A percentile compares a stretch with the other conserved stretches of the same genome.
These are phyloP conservation scores for Epichloe uncinata DNA, from an alignment of 2,329 filamentous ascomycete genomes.

Conservation along the genomic window DNA sequence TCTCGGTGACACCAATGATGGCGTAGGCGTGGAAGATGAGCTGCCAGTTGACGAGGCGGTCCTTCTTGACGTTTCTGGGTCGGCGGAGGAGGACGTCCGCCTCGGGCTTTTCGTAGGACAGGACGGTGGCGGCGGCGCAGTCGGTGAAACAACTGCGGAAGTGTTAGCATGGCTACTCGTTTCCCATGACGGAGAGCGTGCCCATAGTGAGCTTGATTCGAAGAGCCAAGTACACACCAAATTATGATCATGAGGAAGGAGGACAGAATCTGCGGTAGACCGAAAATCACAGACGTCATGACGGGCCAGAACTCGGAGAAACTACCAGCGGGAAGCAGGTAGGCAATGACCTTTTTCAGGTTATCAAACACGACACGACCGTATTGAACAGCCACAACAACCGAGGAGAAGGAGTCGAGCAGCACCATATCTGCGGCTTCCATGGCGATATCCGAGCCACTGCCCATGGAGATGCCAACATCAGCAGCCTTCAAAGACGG, in stretches of 20 bases:
- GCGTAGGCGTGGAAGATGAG: conserved; percentile 62
- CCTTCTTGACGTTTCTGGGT: conserved; percentile 54
- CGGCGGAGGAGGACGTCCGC: conserved; percentile 58
- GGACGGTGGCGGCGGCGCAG: conserved; percentile 55
- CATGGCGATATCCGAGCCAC: conserved; percentile 71
- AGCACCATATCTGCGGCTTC: conserved; percentile 73
- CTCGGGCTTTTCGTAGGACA: conserved; percentile 67
- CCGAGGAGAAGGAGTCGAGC: conserved; percentile 58
- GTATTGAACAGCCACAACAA: conserved; percentile 59
- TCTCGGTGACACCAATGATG: conserved; percentile 53
- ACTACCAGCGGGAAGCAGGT: conserved; percentile 58
- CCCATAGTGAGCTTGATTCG: too few relatives aligned
- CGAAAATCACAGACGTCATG: conserved; percentile 58
- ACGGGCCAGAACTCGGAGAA: conserved; percentile 69
- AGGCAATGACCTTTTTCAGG: conserved; percentile 58
- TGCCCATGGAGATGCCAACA: conserved; percentile 70
- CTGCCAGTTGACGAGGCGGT: conserved; percentile 60
- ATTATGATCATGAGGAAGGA: conserved; percentile 62
- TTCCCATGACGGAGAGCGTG: too few relatives aligned
- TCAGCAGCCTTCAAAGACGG: conserved; percentile 70
- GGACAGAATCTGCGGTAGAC: conserved; percentile 58
- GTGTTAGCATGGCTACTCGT: not conserved
- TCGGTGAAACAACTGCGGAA: conserved; percentile 56
- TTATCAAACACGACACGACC: conserved; percentile 71
- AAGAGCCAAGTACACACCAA: conserved; percentile 25